Evolutionary conservation across 208 protist species (phyloP).

Genomic region (Leishmania tropica): DNA sequence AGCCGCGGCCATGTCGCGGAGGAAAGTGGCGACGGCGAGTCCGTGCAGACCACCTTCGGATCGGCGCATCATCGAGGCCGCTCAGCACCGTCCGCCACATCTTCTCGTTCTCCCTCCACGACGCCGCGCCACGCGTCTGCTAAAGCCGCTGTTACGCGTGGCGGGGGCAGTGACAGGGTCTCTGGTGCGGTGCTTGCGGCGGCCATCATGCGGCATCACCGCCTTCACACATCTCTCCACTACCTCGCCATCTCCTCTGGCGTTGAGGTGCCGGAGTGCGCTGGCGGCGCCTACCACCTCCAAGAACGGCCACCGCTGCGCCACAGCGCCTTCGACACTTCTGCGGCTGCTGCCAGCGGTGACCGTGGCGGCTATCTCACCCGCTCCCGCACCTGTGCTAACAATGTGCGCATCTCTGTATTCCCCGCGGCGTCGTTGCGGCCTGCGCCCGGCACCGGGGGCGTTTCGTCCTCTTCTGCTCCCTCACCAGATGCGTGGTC

Average conservation of each 20-base stretch:
- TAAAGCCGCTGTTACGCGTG: not conserved
- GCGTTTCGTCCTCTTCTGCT: not conserved
- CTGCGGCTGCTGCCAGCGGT: not conserved
- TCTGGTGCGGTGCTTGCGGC: slow-evolving; percentile 13
- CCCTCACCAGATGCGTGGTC: not conserved
- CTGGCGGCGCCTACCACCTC: slow-evolving; percentile 24
- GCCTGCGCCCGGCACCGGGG: not conserved
- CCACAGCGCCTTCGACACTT: not conserved
- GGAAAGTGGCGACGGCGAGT: not conserved
- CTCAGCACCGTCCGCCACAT: not conserved
- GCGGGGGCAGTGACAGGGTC: not conserved
- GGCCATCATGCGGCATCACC: slow-evolving; percentile 25
- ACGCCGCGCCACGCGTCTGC: not conserved
- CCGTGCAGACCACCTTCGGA: slow-evolving; percentile 13
- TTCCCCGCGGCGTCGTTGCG: slow-evolving; percentile 5
- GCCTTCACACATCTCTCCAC: slow-evolving; percentile 3
- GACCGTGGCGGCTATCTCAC: slow-evolving; percentile 1
- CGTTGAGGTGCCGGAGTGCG: slow-evolving; percentile 29
- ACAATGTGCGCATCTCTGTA: slow-evolving; percentile 15
- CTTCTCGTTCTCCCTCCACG: not conserved
- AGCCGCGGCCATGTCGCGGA: not conserved
- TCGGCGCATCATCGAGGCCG: not conserved
- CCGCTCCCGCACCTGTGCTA: slow-evolving; percentile 21
- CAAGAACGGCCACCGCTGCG: slow-evolving; percentile 12
- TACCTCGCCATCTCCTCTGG: slow-evolving; percentile 25